Percentiles rank a stretch among this genome's conserved stretches.
These are phyloP conservation scores for Mortierella sp. DNA, from an alignment of 371 early-diverging fungal species.

Conservation along the genomic window DNA sequence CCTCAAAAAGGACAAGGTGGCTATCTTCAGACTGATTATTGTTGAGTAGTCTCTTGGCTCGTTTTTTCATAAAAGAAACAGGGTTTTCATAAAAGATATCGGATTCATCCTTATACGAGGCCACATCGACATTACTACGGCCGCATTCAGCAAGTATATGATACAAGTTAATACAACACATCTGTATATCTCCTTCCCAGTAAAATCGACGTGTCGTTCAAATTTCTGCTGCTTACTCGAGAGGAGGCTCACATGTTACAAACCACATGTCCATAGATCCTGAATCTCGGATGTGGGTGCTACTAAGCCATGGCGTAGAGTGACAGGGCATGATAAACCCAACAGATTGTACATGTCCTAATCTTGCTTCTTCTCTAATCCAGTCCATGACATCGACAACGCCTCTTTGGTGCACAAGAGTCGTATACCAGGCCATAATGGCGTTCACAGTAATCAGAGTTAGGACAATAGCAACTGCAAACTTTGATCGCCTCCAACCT, in stretches of 20 bases:
- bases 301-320: conserved; percentile 91
- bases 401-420: conserved; percentile 90
- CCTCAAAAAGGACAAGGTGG: conserved; percentile 80
- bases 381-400: conserved; percentile 87
- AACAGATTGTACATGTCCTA: conserved; percentile 56
- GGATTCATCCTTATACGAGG: conserved; percentile 79
- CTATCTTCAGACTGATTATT: conserved; percentile 38
- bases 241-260: conserved; percentile 92
- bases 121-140: conserved; percentile 32
- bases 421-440: conserved; percentile 76
- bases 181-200: not conserved
- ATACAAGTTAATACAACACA: too few relatives aligned
- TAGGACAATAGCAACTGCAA: conserved; percentile 15
- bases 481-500: conserved; percentile 13
- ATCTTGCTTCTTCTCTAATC: conserved; percentile 64
- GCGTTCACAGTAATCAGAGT: conserved; percentile 72
- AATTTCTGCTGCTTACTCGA: conserved; percentile 53
- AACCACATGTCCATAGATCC: conserved; percentile 79
- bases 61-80: conserved; percentile 61
- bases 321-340: conserved; percentile 96
- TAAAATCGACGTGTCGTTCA: not conserved
- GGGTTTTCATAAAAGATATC: conserved; percentile 87
- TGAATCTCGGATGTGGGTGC: conserved; percentile 67
- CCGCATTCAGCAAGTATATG: not conserved
- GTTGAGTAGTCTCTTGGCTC: not conserved